These are phyloP conservation scores for Dioscorea dumetorum DNA, from an alignment of 106 monocot genomes.

Conservation along the genomic window DNA sequence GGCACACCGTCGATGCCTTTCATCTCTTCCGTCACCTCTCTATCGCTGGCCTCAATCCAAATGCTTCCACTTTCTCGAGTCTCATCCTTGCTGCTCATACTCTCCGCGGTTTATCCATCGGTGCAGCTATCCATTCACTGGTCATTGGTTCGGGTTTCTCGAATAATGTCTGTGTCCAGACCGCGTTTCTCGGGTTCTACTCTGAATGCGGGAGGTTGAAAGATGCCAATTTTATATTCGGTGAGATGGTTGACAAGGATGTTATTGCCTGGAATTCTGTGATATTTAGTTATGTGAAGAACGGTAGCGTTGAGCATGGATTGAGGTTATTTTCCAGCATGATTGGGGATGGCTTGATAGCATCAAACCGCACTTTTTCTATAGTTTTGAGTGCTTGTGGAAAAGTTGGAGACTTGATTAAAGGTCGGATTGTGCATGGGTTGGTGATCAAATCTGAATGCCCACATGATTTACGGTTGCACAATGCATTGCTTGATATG, in stretches of 20 bases:
- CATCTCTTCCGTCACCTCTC: slow-evolving; percentile 28
- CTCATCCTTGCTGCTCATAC: slow-evolving; percentile 33
- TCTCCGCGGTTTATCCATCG: slow-evolving; percentile 11
- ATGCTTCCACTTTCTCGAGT: slow-evolving; percentile 45
- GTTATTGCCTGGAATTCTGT: slow-evolving; percentile 66
- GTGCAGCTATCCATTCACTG: slow-evolving; percentile 37
- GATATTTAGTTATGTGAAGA: slow-evolving; percentile 34
- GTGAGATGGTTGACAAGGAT: slow-evolving; percentile 52
- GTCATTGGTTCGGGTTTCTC: slow-evolving; percentile 31
- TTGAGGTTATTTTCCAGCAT: slow-evolving; percentile 21
- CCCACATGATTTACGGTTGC: slow-evolving; percentile 23
- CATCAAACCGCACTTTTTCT: slow-evolving; percentile 34
- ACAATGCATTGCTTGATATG: slow-evolving; percentile 54
- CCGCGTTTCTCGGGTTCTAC: slow-evolving; percentile 65
- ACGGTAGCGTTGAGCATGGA: slow-evolving; percentile 8
- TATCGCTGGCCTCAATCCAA: slow-evolving; percentile 27
- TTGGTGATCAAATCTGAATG: slow-evolving; percentile 26
- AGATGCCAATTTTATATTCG: slow-evolving; percentile 36
- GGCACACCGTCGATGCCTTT: slow-evolving; percentile 16
- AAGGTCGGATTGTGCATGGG: slow-evolving; percentile 37
- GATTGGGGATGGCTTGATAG: slow-evolving; percentile 18
- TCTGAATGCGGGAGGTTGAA: slow-evolving; percentile 20
- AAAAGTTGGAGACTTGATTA: slow-evolving; percentile 13
- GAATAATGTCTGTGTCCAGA: slow-evolving; percentile 40
- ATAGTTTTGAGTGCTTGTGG: slow-evolving; percentile 48